Evolutionary conservation across 352 stramenopile species (phyloP).

Genomic region (Phytophthora kernoviae): DNA sequence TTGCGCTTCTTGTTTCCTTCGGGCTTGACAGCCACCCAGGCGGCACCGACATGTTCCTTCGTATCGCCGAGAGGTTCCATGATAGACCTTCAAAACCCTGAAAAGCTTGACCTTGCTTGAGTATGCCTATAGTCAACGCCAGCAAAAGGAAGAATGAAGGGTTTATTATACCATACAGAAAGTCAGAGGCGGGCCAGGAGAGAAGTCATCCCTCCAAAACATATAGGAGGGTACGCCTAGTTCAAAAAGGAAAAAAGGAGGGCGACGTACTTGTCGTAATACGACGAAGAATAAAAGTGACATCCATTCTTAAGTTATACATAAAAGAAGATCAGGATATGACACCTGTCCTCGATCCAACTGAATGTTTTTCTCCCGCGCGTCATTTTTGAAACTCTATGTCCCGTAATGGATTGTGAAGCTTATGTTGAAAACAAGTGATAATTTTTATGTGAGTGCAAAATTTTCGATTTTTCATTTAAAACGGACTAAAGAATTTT

Average conservation of each 20-base stretch:
- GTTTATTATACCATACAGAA: constrained; percentile 87
- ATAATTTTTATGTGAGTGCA: too few relatives aligned
- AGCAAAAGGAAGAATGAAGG: constrained; percentile 80
- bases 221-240: background rate
- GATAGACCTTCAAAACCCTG: constrained; percentile 17
- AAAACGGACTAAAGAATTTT: background rate
- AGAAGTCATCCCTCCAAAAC: constrained; percentile 39
- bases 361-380: too few relatives aligned
- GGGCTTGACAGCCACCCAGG: constrained; percentile 73
- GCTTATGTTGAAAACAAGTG: too few relatives aligned
- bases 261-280: background rate
- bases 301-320: too few relatives aligned
- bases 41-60: constrained; percentile 61
- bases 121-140: constrained; percentile 83
- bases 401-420: too few relatives aligned
- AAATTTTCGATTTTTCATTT: background rate
- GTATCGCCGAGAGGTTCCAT: constrained; percentile 76
- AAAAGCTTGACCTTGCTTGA: constrained; percentile 66
- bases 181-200: background rate
- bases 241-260: background rate
- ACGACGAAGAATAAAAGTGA: background rate
- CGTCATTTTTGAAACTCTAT: too few relatives aligned
- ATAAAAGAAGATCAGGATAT: too few relatives aligned
- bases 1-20: constrained; percentile 89
- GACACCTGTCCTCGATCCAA: too few relatives aligned